phyloP scores from a whole-genome alignment of 139 green algal genomes.

The Coelastrella sp. region DNA sequence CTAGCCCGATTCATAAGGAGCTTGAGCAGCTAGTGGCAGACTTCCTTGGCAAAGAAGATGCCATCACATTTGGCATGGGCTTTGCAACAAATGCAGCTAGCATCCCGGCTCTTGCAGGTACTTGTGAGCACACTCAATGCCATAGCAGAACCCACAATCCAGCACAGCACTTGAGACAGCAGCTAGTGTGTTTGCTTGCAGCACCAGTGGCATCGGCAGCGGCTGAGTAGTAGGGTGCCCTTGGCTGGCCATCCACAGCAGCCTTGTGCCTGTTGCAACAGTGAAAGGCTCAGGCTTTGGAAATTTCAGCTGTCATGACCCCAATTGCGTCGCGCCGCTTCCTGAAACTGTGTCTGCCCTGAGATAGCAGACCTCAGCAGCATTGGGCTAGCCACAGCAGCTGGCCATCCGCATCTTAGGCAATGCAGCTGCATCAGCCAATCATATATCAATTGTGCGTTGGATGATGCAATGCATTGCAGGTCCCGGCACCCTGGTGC shows the following conservation, averaged over 20 bases:
- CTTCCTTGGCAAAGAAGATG: slow-evolving; percentile 91
- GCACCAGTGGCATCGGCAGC: neutral
- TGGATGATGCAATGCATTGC: slow-evolving; percentile 20
- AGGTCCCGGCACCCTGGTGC: slow-evolving; percentile 87
- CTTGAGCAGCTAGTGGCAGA: slow-evolving; percentile 89
- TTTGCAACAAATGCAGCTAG: slow-evolving; percentile 97
- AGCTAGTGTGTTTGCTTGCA: neutral
- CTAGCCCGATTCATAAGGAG: slow-evolving; percentile 79
- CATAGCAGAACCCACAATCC: no score
- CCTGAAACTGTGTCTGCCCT: no score
- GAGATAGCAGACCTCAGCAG: no score
- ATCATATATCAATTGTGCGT: neutral
- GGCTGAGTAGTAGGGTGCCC: no score
- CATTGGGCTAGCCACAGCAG: no score
- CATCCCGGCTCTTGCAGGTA: slow-evolving; percentile 88
- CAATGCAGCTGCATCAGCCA: no score
- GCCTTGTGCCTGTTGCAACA: neutral
- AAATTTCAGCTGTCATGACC: no score
- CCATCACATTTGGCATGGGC: slow-evolving; percentile 97
- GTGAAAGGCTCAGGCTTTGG: neutral
- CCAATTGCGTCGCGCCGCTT: no score
- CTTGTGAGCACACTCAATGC: no score
- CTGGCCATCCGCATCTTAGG: no score
- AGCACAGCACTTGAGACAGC: neutral
- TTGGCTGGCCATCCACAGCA: no score